phyloP scores from a whole-genome alignment of 306 rosid genomes.

The Cucurbita ficifolia region DNA sequence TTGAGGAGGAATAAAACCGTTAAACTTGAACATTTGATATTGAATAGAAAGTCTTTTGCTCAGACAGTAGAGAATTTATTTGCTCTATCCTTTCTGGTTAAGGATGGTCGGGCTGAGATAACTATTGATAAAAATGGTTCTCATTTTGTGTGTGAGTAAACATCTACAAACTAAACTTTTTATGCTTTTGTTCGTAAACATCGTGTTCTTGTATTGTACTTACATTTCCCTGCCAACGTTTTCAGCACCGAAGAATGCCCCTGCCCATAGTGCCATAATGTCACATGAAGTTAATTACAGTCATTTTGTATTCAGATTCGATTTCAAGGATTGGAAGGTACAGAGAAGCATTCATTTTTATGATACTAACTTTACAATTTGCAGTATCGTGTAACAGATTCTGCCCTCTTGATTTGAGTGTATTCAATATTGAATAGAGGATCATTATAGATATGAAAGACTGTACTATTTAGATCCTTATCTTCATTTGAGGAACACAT shows the following conservation, averaged over 20 bases:
- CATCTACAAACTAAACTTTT: background rate
- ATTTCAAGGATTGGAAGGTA: conserved; percentile 87
- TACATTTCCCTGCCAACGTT: background rate
- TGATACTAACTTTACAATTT: background rate
- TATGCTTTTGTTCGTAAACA: background rate
- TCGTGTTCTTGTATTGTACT: background rate
- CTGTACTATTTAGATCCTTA: background rate
- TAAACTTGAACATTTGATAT: conserved; percentile 39
- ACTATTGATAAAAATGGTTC: conserved; percentile 28
- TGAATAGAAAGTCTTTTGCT: conserved; percentile 56
- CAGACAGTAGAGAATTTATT: conserved; percentile 80
- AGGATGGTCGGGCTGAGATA: conserved; percentile 74
- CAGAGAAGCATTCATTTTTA: background rate
- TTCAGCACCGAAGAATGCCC: conserved; percentile 72
- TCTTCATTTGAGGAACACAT: background rate
- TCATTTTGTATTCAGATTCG: conserved; percentile 73
- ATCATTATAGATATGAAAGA: background rate
- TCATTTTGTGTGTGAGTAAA: conserved; percentile 60
- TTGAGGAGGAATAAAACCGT: conserved; percentile 30
- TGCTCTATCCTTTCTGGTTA: conserved; percentile 65
- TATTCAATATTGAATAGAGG: background rate
- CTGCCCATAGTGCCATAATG: conserved; percentile 27
- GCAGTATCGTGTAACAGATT: background rate
- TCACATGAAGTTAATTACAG: conserved; percentile 37
- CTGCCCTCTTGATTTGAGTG: background rate